A percentile compares a stretch with the other conserved stretches of the same genome.
phyloP scores from a whole-genome alignment of 805 yeast species.

The Wickerhamomyces pijperi region DNA sequence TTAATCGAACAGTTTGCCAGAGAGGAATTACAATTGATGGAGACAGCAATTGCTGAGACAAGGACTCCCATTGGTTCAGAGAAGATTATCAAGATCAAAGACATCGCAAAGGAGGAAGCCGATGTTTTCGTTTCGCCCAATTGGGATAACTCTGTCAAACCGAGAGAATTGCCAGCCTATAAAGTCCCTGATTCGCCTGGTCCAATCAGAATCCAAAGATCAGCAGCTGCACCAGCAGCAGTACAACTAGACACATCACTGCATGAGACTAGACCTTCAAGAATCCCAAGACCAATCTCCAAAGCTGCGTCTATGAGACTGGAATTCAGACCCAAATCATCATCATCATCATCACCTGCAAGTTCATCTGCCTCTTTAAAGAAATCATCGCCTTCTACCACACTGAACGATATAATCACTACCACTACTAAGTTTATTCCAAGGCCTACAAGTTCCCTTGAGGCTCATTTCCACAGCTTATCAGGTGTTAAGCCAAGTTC shows the following conservation, averaged over 20 bases:
- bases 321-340: not conserved
- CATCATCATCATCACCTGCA: too few relatives aligned
- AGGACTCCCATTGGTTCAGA: not conserved
- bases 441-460: too few relatives aligned
- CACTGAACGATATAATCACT: too few relatives aligned
- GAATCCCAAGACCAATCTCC: not conserved
- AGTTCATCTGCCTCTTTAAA: too few relatives aligned
- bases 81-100: not conserved
- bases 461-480: too few relatives aligned
- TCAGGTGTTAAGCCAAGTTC: too few relatives aligned
- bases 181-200: not conserved
- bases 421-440: too few relatives aligned
- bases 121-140: not conserved
- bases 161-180: not conserved
- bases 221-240: too few relatives aligned
- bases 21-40: too few relatives aligned
- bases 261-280: not conserved
- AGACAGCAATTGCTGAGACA: not conserved
- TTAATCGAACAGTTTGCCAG: too few relatives aligned
- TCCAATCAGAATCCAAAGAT: not conserved
- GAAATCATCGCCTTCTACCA: too few relatives aligned
- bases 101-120: not conserved
- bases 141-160: not conserved
- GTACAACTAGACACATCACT: not conserved
- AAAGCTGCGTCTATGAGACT: not conserved